Base-by-base conservation (phyloP, 345 rosid genomes). In the Limnanthes douglasii region DNA sequence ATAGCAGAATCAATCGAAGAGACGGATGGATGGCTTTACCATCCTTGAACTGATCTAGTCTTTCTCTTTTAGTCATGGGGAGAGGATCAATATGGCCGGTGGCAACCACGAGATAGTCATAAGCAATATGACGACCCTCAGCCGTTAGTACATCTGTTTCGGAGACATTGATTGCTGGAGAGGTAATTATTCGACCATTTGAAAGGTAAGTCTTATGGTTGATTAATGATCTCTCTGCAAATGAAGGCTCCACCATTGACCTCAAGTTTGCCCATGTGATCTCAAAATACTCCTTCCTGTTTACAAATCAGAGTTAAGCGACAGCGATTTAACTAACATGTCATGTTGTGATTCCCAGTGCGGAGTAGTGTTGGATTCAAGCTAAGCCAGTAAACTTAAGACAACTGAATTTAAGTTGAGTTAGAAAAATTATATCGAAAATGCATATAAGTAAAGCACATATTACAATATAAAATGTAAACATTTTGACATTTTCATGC, bases 281-380 rank as follows among this genome's bases (percentile, higher is more conserved):
- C 78, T 88, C 97, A 46, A 71, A 70, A 28, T 79, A 88, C 64
- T 88, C 97, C 60, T 88, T 88, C 80, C 97, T 83, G 80, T n/a
- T n/a, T n/a, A n/a, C n/a, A n/a, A n/a, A n/a, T n/a, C n/a, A n/a
- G n/a, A n/a, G n/a, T n/a, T n/a, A n/a, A n/a, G n/a, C n/a, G n/a
- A n/a, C n/a, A n/a, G n/a, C n/a, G n/a, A n/a, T n/a, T n/a, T n/a
- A n/a, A n/a, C n/a, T n/a, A n/a, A n/a, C n/a, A n/a, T n/a, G n/a
- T n/a, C n/a, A n/a, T n/a, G n/a, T n/a, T n/a, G n/a, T n/a, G n/a
- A n/a, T n/a, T n/a, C n/a, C n/a, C n/a, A n/a, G n/a, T n/a, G n/a
- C n/a, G n/a, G n/a, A n/a, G n/a, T n/a, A n/a, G n/a, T n/a, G n/a
- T n/a, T n/a, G n/a, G n/a, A n/a, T n/a, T n/a, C n/a, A n/a, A n/a